Conservation (phyloP, 2,329 filamentous ascomycete species). For the Blastomyces emzantsi region DNA sequence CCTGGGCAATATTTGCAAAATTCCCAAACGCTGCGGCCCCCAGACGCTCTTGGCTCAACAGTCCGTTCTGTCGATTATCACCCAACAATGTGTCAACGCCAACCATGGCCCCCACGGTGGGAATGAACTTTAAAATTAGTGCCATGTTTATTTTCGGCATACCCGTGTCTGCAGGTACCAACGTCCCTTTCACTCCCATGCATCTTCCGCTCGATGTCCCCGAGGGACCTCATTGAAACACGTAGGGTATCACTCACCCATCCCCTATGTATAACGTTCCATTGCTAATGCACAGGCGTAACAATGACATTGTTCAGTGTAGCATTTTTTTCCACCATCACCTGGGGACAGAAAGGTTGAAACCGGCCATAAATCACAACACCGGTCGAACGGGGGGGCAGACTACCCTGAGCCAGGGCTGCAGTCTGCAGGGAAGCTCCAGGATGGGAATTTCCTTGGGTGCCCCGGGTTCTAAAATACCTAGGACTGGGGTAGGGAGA, state of each 20-base stretch:
- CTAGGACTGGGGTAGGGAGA: neutral
- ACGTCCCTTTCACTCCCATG: too few species aligned
- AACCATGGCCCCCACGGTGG: neutral
- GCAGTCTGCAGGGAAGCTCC: neutral
- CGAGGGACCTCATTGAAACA: neutral
- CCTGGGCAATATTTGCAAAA: neutral
- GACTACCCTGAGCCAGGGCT: neutral
- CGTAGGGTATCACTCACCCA: neutral
- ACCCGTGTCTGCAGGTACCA: neutral
- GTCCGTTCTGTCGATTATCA: neutral
- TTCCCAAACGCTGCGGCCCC: neutral
- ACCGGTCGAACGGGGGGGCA: neutral
- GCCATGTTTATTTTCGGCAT: neutral
- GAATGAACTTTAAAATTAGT: neutral
- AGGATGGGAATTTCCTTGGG: neutral
- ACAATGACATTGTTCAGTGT: neutral
- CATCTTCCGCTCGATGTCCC: neutral
- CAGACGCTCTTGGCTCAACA: neutral
- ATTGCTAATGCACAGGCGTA: neutral
- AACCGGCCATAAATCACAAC: neutral
- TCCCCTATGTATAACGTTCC: neutral
- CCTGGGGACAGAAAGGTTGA: neutral
- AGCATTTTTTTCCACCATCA: neutral
- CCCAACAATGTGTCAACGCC: neutral
- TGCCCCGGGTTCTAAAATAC: neutral